phyloP scores from a whole-genome alignment of 2,329 filamentous ascomycete species.

The Beauveria bassiana region DNA sequence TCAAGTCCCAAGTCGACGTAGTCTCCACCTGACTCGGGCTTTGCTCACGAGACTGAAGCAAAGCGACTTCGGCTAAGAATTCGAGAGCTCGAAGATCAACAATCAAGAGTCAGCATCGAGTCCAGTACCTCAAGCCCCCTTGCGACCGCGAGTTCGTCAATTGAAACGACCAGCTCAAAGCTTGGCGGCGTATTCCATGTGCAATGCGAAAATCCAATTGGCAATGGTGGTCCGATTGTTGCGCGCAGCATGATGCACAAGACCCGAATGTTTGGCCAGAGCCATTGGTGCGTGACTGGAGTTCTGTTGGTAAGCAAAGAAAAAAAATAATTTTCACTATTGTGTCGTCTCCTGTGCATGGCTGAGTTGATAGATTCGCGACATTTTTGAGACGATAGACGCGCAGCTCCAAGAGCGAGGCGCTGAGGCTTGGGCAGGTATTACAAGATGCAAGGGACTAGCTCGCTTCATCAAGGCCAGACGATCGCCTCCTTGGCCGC shows the following conservation, averaged over 20 bases:
- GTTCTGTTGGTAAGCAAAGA: constrained; percentile 33
- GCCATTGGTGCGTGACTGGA: constrained; percentile 45
- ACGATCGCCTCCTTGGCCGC: constrained; percentile 41
- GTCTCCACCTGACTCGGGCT: constrained; percentile 7
- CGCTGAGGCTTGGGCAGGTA: constrained; percentile 25
- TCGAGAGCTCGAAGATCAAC: constrained; percentile 35
- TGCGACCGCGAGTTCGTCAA: constrained; percentile 18
- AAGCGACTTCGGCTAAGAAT: constrained; percentile 24
- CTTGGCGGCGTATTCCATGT: constrained; percentile 37
- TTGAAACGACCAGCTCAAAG: constrained; percentile 29
- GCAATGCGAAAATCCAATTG: constrained; percentile 27
- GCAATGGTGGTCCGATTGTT: constrained; percentile 24
- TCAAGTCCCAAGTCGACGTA: background rate
- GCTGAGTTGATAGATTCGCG: constrained; percentile 28
- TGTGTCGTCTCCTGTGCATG: background rate
- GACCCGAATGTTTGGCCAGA: constrained; percentile 47
- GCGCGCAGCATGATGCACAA: constrained; percentile 44
- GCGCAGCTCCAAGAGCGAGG: constrained; percentile 28
- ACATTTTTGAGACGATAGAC: constrained; percentile 38
- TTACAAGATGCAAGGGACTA: constrained; percentile 46
- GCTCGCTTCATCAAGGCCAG: constrained; percentile 43
- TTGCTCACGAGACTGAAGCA: constrained; percentile 13
- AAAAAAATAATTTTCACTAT: too few species aligned
- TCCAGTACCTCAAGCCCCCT: background rate
- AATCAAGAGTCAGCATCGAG: constrained; percentile 20